Base-by-base conservation (phyloP, 176 grass and related monocot genomes). In the Avena atlantica region DNA sequence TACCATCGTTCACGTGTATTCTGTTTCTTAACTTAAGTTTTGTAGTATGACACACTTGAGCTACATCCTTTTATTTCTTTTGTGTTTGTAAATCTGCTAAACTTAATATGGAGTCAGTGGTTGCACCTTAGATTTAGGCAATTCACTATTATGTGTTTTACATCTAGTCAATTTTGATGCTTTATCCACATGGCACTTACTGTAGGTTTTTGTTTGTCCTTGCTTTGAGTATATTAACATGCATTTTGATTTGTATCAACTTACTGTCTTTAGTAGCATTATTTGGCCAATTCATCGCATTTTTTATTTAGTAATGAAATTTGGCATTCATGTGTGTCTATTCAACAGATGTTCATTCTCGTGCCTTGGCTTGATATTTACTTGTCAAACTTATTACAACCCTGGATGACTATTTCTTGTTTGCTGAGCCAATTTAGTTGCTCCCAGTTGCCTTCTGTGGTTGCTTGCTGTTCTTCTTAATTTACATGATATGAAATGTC, bases 291-390 rank as follows among this genome's bases (percentile, higher is more conserved):
- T 66, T 86, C n/a, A 64, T 66, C 53, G 8, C 31, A 44, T 58
- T 90, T 60, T 80, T 68, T 53, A 2, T 40, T 42, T 83, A 31
- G 42, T 79, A 85, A 67, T 88, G 65, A 63, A 75, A 40, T 69
- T 27, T 73, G 21, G 57, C 14, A 37, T 87, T 36, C 71, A 70
- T 85, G 11, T 76, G 59, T 85, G 7, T 68, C 64, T 78, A 73
- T 66, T 67, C 36, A 40, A 62, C 9, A 55, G 9, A 83, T 34
- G 64, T 86, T 85, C 51, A 59, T 20, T 21, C 70, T 79, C 25
- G 31, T 16, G 0, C 13, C 63, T 14, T 65, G 62, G 62, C 44
- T 58, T 79, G 10, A 60, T 82, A 56, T 60, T 59, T 83, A 68
- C 44, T 70, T 87, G 53, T 87, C 17, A 70, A 49, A 82, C 74